Evolutionary conservation across 176 grass and related monocot genomes (phyloP).

Genomic region (Raddia distichophylla): DNA sequence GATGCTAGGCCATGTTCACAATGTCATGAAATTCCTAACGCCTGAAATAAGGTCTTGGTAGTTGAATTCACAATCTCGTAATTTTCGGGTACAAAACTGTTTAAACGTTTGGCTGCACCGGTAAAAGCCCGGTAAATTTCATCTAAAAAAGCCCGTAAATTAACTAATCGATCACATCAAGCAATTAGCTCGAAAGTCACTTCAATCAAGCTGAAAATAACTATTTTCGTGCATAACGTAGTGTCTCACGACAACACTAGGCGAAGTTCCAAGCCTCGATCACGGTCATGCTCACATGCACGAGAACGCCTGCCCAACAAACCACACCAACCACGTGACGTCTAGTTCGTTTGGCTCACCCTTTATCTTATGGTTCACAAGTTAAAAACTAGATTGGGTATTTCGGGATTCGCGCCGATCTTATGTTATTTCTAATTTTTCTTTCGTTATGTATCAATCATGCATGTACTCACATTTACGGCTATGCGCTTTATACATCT

Average conservation of each 20-base stretch:
- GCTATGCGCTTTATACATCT: background rate
- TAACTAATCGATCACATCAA: background rate
- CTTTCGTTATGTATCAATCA: background rate
- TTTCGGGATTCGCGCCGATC: background rate
- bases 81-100: background rate
- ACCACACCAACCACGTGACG: background rate
- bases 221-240: background rate
- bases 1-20: no score
- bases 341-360: background rate
- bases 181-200: constrained; percentile 23
- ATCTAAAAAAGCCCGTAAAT: no score
- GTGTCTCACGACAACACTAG: background rate
- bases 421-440: background rate
- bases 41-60: no score
- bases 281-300: background rate
- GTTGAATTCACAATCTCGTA: background rate
- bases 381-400: background rate
- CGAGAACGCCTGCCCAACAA: background rate
- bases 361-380: background rate
- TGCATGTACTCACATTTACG: background rate
- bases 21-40: no score
- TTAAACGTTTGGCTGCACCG: background rate
- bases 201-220: constrained; percentile 18
- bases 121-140: no score
- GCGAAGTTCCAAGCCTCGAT: background rate